Evolutionary conservation across 805 yeast genomes (phyloP), one percentile per base, ranked within the genome.

Genomic region (Wickerhamia fluorescens): DNA sequence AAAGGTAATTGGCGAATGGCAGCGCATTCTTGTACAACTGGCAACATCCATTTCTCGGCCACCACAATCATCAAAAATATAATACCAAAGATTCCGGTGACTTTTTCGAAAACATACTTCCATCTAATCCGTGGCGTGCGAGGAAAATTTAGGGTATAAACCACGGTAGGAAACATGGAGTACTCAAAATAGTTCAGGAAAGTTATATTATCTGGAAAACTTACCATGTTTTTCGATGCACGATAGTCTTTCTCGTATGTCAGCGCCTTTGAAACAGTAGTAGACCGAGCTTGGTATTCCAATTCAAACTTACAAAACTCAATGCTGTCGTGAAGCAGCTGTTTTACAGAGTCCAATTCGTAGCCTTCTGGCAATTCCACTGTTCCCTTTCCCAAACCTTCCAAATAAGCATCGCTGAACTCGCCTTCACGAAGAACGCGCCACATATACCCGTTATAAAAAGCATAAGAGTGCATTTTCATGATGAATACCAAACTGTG

Each of bases 391-490:
- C 60, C 58, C 23, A 63, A 53, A 28, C 64, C 63, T 12, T 63
- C 58, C 24, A 75, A 41, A 27, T 66, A 66, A 3, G 36, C 44
- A 31, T 57, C 57, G 1, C 84, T 71, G 34, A 62, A 68, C 3
- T 61, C 42, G 24, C 79, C 56, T 45, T 83, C 89, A 10, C 60
- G 53, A 14, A 51, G 44, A 24, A 79, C 72, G 19, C 52, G 58
- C 87, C 94, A 84, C 35, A 92, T 58, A 50, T 89, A 86, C 0
- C 97, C 98, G 48, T 88, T 88, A 59, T 78, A 92, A 47, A 83
- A 87, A 2, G 85, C 85, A 51, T 78, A 92, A 2, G 97, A 87
- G 53, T 92, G 97, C 75, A 81, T 80, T 51, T 92, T 92, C 99
- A 92, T 92, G 42, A 94, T 51, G 40, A 87, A 62, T 2, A 92